Base-by-base conservation (phyloP, 1,139 yeast species). In the Debaryomycetaceae sp. region DNA sequence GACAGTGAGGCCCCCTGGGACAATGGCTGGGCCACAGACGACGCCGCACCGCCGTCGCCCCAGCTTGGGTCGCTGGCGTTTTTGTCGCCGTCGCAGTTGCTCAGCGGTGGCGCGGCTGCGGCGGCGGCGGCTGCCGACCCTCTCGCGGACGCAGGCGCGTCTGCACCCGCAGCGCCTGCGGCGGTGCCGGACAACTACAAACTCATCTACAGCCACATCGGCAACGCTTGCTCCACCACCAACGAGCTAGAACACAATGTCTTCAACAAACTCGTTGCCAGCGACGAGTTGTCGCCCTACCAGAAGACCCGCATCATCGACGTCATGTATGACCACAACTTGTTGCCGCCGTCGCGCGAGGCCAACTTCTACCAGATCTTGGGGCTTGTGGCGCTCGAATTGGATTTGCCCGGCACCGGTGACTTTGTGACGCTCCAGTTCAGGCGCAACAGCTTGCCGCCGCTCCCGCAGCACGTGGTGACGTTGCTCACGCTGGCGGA, bases 371-470 rank as follows among this genome's bases (percentile, higher is more conserved):
- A 47, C 31, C 63, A 61, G 37, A 48, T 59, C 20, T 42, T 65
- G 25, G 74, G 72, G 4, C 51, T 67, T 30, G 44, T 66, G 18
- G 61, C 67, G 1, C 53, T 67, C 38, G 74, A 67, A 41, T 46
- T 66, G 16, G 65, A 61, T 19, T 46, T 48, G 5, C 53, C 66
- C 2, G 73, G 72, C 1, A 38, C 63, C 1, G 73, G 71, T 0
- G 72, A 66, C 43, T 66, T 43, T 38, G 71, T 65, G 5, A 60
- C 72, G 6, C 46, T 67, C 19, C 70, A 61, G 41, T 64, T 65
- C 44, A 49, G 55, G 34, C 44, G 53, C 35, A 46, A 44, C 19
- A 53, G 49, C 27, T 57, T 67, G 28, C 73, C 73, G 0, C 55
- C 52, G 16, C 47, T 67, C 30, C 58, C 69, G 1, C 28, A 33